These are phyloP conservation scores for Blastomyces gilchristii DNA, from an alignment of 2,329 filamentous ascomycete species.

Conservation along the genomic window DNA sequence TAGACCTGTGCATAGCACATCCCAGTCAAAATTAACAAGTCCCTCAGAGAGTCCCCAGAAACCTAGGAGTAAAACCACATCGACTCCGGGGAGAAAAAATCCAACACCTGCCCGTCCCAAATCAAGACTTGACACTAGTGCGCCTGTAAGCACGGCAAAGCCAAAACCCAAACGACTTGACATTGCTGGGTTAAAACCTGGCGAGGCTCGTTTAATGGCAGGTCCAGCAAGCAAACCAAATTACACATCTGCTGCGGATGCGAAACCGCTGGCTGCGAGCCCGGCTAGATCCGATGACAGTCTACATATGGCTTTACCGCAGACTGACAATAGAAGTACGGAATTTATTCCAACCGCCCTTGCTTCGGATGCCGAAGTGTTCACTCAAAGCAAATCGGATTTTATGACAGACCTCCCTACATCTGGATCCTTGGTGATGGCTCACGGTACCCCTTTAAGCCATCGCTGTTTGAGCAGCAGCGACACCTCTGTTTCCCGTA, in stretches of 20 bases:
- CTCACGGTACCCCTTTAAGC: slow-evolving; percentile 7
- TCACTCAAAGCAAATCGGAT: neutral
- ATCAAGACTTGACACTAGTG: slow-evolving; percentile 23
- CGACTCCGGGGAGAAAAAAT: slow-evolving; percentile 25
- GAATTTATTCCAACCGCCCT: slow-evolving; percentile 10
- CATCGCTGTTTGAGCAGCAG: slow-evolving; percentile 9
- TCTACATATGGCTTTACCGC: slow-evolving; percentile 41
- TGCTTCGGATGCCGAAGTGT: neutral
- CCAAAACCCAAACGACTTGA: slow-evolving; percentile 27
- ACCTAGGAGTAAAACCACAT: slow-evolving; percentile 21
- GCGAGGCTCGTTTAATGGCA: slow-evolving; percentile 16
- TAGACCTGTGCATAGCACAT: slow-evolving; percentile 13
- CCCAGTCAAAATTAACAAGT: slow-evolving; percentile 23
- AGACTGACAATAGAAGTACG: slow-evolving; percentile 22
- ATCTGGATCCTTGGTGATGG: neutral
- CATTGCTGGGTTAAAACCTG: slow-evolving; percentile 22
- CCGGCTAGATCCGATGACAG: slow-evolving; percentile 31
- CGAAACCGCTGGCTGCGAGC: slow-evolving; percentile 20
- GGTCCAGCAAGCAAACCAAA: slow-evolving; percentile 22
- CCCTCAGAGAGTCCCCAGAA: slow-evolving; percentile 16
- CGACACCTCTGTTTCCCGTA: slow-evolving; percentile 12
- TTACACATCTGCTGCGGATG: slow-evolving; percentile 13
- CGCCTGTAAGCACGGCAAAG: slow-evolving; percentile 23
- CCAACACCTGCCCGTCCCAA: slow-evolving; percentile 24
- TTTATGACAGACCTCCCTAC: neutral